Percentiles rank a stretch among this genome's conserved stretches.
Conservation (phyloP, 2,329 filamentous ascomycete genomes). For the Aspergillus sp. region DNA sequence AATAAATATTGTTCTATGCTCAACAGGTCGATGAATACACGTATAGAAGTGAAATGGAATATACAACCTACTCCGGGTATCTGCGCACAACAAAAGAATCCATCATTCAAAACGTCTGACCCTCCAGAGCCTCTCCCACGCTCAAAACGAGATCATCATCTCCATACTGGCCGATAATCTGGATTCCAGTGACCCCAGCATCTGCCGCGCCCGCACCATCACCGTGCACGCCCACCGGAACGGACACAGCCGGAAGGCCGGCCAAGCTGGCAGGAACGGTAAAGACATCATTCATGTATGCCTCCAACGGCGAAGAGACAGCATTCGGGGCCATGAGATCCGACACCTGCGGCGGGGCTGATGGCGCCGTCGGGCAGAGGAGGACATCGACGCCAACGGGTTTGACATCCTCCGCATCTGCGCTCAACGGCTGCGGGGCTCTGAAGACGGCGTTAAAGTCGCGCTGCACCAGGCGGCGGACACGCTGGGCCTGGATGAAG, state of each 20-base stretch:
- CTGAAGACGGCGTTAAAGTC: constrained; percentile 84
- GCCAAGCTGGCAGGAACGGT: constrained; percentile 93
- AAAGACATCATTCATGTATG: constrained; percentile 91
- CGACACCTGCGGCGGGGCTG: constrained; percentile 64
- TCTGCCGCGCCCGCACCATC: constrained; percentile 6
- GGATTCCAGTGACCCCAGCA: constrained; percentile 39
- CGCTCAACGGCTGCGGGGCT: constrained; percentile 64
- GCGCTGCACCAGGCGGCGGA: constrained; percentile 76
- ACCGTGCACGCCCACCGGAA: constrained; percentile 59
- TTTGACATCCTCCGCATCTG: constrained; percentile 4
- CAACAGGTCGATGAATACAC: neutral
- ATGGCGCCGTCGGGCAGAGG: constrained; percentile 82
- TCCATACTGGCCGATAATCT: constrained; percentile 49
- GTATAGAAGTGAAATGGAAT: neutral
- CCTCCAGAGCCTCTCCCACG: constrained; percentile 37
- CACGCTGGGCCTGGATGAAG: constrained; percentile 88
- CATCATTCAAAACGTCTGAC: constrained; percentile 11
- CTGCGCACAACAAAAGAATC: neutral
- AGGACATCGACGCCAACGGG: constrained; percentile 69
- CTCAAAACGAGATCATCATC: constrained; percentile 44
- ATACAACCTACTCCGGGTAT: neutral
- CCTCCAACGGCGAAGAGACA: constrained; percentile 58
- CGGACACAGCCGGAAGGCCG: constrained; percentile 81
- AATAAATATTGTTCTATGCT: neutral
- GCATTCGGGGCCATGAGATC: constrained; percentile 46